Conservation (phyloP, 2,329 filamentous ascomycete species). For the Neonectria neomacrospora region DNA sequence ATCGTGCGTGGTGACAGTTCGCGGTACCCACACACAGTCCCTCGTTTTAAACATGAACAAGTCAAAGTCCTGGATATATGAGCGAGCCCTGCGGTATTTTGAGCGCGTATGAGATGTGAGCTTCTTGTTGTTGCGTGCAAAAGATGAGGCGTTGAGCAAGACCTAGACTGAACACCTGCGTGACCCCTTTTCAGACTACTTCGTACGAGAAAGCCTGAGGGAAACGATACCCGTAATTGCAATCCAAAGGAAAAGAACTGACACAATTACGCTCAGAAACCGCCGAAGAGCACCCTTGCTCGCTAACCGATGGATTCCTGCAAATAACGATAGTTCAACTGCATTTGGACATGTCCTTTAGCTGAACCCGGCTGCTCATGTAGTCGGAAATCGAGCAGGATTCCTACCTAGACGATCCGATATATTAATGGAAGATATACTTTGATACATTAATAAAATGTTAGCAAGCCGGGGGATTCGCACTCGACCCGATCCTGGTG, state of each 20-base stretch:
- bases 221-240: background rate
- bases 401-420: background rate
- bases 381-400: background rate
- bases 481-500: background rate
- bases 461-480: background rate
- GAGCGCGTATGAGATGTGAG: too few species aligned
- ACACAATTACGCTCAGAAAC: background rate
- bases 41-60: too few species aligned
- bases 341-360: background rate
- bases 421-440: constrained; percentile 1
- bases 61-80: too few species aligned
- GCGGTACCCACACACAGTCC: too few species aligned
- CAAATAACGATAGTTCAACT: background rate
- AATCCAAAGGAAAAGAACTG: background rate
- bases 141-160: background rate
- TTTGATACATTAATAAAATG: background rate
- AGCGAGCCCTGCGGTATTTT: too few species aligned
- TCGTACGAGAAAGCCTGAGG: background rate
- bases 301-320: background rate
- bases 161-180: background rate
- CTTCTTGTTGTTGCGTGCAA: background rate
- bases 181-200: background rate
- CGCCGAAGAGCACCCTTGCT: background rate
- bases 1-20: too few species aligned
- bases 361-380: background rate